Evolutionary conservation across 768 basidiomycete species (phyloP), one percentile per base, ranked within the genome.

Genomic region (Postia placenta): DNA sequence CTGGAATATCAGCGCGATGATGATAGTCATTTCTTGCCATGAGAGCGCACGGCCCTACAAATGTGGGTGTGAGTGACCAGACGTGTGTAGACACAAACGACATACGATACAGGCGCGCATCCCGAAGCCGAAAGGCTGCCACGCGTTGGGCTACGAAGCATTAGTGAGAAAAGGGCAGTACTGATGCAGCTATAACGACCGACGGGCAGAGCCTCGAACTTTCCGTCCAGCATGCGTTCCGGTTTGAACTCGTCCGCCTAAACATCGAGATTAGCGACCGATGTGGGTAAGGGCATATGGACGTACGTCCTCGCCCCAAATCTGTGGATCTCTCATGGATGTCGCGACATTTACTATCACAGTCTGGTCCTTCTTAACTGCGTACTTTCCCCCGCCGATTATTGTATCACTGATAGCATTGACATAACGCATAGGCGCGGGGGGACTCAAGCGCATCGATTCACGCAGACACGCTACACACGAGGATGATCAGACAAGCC

Each of bases 271-370:
- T 7, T 11, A 38, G 15, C 27, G n/a, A 19, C 22, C 23, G 41
- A 11, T 15, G 14, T 14, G 15, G 2, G 5, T 2, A 17, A 27
- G 2, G 17, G 2, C 3, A 12, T 1, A 24, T 30, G 2, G 36
- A 67, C 69, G 40, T 47, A 73, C 75, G 58, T 77, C 74, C 24
- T 72, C 69, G 1, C 75, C 75, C 70, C 72, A 77, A 0, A 75
- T 67, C 11, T 49, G 51, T 1, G 68, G 67, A 53, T 77, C 74
- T 5, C 68, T 55, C 25, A 74, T 73, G 35, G 67, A 56, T 11
- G 51, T 53, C 47, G 58, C 60, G 9, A 61, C 58, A 35, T 68
- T 59, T 23, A 72, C 49, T 4, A 60, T 45, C 23, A 73, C 61
- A 2, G 47, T 50, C 12, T 47, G 30, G 1, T 60, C 71, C 45